Evolutionary conservation across 805 yeast species (phyloP), one percentile per base, ranked within the genome.

Genomic region (Wickerhamomyces tratensis): DNA sequence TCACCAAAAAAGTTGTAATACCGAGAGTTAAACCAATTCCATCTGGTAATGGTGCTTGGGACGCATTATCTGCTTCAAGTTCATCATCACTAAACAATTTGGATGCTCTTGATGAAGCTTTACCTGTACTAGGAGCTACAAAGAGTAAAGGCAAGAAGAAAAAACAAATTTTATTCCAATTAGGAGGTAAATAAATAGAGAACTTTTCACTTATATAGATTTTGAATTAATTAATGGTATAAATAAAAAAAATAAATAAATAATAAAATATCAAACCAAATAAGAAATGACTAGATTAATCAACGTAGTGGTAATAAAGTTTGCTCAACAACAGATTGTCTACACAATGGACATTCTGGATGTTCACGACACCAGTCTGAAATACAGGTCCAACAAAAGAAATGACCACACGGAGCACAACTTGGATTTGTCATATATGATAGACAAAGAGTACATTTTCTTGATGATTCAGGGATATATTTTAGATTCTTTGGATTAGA

Each of bases 351-450:
- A 57, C 98, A 91, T 55, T 88, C 96, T 0, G 87, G 81, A 46
- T 74, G 67, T 49, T 88, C 96, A 47, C 86, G 69, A 45, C 88
- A 77, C 98, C 98, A 91, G 51, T 85, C 95, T 7, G 79, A 70
- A 5, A 88, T 78, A 58, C 98, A 91, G 7, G 68, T 69, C 97
- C 98, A 91, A 62, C 98, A 91, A 59, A 86, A 91, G 13, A 86
- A 44, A 59, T 91, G 98, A 0, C 98, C 98, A 62, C 98, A 91
- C 5, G 80, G 75, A 0, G 95, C 87, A 46, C 86, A 76, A 1
- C 95, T 68, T 5, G 98, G 98, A 47, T 85, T 76, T 2, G 64
- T 68, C 93, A 91, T 85, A 13, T 73, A 69, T 8, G 84, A 79
- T 25, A 91, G 69, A 58, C 98, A 91, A 20, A 93, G 69, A 72